Evolutionary conservation across 768 basidiomycete genomes (phyloP).

Genomic region (Tulasnella sp.): DNA sequence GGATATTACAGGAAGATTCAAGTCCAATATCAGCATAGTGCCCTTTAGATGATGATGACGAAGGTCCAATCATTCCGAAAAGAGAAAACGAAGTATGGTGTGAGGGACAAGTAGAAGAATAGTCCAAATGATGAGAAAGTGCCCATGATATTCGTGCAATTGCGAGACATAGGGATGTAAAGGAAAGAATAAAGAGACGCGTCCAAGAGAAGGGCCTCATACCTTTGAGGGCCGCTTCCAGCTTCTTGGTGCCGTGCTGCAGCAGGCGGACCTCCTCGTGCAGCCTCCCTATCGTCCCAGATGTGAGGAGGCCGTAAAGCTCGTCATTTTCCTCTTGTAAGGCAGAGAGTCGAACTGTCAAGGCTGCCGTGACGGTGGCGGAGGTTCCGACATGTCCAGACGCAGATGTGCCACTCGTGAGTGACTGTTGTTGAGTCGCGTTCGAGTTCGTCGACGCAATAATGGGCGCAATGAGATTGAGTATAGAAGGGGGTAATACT

Average conservation of each 20-base stretch:
- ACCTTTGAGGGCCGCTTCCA: conserved; percentile 75
- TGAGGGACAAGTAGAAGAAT: background rate
- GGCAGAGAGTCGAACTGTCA: conserved; percentile 59
- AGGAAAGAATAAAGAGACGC: conserved; percentile 12
- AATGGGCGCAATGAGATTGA: conserved; percentile 41
- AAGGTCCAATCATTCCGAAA: background rate
- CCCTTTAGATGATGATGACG: background rate
- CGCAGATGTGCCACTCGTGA: conserved; percentile 9
- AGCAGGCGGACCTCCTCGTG: conserved; percentile 37
- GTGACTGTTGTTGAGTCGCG: conserved; percentile 22
- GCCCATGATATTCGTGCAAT: conserved; percentile 3
- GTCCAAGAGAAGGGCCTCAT: background rate
- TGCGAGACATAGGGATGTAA: conserved; percentile 13
- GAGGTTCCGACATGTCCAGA: conserved; percentile 27
- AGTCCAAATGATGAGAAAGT: background rate
- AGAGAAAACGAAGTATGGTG: background rate
- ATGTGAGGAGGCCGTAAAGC: conserved; percentile 47
- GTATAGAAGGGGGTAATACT: conserved; percentile 58
- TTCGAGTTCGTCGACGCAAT: background rate
- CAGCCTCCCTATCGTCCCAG: conserved; percentile 4
- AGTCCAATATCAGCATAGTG: conserved; percentile 6
- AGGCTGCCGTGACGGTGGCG: conserved; percentile 53
- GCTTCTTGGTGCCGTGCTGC: conserved; percentile 51
- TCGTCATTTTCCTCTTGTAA: conserved; percentile 86
- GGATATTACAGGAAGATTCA: background rate